phyloP scores from a whole-genome alignment of 371 early-diverging fungal genomes.

The Funneliformis caledonium region DNA sequence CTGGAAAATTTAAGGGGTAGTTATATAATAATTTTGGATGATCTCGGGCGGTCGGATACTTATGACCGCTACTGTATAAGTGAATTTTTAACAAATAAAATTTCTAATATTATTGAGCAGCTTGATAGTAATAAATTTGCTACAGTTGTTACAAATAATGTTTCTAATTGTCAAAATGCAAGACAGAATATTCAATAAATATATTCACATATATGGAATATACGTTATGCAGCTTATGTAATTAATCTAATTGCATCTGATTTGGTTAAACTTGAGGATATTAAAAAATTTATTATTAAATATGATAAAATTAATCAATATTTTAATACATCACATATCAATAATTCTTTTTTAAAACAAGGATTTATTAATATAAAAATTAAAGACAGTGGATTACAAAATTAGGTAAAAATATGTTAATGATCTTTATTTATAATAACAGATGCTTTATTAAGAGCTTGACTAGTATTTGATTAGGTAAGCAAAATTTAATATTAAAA shows the following conservation, averaged over 20 bases:
- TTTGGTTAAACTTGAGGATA: too few species aligned
- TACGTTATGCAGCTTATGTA: background rate
- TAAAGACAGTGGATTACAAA: background rate
- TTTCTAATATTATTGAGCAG: background rate
- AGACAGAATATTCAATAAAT: background rate
- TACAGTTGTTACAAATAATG: too few species aligned
- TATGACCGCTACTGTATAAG: too few species aligned
- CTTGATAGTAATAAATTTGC: background rate
- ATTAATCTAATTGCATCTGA: background rate
- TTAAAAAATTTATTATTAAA: too few species aligned
- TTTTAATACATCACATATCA: background rate
- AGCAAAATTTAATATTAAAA: too few species aligned
- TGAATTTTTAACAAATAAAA: conserved; percentile 16
- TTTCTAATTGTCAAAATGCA: too few species aligned
- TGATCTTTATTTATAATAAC: background rate
- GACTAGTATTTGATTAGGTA: too few species aligned
- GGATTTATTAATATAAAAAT: background rate
- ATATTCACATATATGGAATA: background rate
- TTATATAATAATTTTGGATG: too few species aligned
- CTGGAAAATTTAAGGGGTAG: too few species aligned
- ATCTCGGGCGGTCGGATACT: too few species aligned
- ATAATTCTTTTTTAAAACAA: background rate
- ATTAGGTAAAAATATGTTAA: background rate
- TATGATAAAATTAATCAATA: background rate
- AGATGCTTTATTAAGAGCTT: too few species aligned